A percentile compares a stretch with the other conserved stretches of the same genome.
Conservation (phyloP, 2,329 filamentous ascomycete species). For the Talaromyces sp. region DNA sequence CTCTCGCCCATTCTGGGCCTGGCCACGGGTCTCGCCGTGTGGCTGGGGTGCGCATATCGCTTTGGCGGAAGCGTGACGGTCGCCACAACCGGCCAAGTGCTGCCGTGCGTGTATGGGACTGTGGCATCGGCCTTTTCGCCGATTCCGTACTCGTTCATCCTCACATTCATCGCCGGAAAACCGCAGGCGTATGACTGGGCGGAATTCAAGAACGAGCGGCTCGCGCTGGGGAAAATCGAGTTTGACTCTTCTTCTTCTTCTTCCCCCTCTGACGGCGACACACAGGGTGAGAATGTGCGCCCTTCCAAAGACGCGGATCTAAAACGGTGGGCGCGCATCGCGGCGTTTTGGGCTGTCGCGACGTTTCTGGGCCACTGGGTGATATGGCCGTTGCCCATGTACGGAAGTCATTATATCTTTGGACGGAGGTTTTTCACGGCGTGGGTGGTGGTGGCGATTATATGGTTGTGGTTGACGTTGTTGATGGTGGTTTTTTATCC, state of each 20-base stretch:
- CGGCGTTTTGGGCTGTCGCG: slow-evolving; percentile 43
- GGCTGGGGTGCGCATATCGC: slow-evolving; percentile 46
- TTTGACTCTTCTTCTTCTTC: slow-evolving; percentile 19
- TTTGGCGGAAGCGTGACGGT: slow-evolving; percentile 47
- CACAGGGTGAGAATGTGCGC: slow-evolving; percentile 8
- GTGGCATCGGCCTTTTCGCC: slow-evolving; percentile 51
- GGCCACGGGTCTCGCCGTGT: slow-evolving; percentile 48
- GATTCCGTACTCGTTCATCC: slow-evolving; percentile 44
- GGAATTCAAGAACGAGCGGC: slow-evolving; percentile 30
- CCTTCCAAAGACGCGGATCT: slow-evolving; percentile 27
- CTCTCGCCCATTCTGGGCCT: slow-evolving; percentile 48
- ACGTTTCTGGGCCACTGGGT: slow-evolving; percentile 53
- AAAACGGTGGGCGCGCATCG: slow-evolving; percentile 45
- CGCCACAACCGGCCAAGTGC: slow-evolving; percentile 42
- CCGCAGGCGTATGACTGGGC: slow-evolving; percentile 41
- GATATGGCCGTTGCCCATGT: slow-evolving; percentile 53
- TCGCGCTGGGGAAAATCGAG: slow-evolving; percentile 23
- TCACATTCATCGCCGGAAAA: slow-evolving; percentile 36
- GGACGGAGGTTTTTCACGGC: slow-evolving; percentile 45
- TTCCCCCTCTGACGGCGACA: background rate
- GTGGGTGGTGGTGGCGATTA: slow-evolving; percentile 48
- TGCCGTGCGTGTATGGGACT: slow-evolving; percentile 52
- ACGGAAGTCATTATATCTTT: slow-evolving; percentile 48
- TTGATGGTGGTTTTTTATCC: slow-evolving; percentile 48
- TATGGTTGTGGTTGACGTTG: slow-evolving; percentile 52